phyloP scores from a whole-genome alignment of 2,329 filamentous ascomycete genomes.

The Knufia fluminis region DNA sequence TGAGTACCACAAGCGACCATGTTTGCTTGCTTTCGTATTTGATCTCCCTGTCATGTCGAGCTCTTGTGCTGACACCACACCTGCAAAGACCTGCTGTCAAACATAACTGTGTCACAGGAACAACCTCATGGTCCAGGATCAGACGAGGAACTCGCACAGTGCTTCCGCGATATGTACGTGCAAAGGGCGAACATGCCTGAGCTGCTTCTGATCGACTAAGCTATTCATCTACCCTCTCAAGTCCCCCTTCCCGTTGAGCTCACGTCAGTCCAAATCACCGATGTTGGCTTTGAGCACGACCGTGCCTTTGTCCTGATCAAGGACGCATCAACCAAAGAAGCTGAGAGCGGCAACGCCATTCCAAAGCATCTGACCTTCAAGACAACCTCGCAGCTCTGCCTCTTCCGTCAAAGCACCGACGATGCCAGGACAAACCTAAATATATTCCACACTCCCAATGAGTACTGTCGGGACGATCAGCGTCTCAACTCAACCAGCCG shows the following conservation, averaged over 20 bases:
- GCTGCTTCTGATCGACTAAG: too few species aligned
- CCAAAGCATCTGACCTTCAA: constrained; percentile 11
- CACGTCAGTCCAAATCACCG: constrained; percentile 1
- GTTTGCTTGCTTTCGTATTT: too few species aligned
- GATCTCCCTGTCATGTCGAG: too few species aligned
- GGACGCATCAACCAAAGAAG: not conserved
- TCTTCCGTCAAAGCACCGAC: constrained; percentile 9
- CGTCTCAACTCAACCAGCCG: not conserved
- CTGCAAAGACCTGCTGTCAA: too few species aligned
- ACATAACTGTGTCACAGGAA: too few species aligned
- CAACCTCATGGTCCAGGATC: too few species aligned
- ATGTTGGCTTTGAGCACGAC: constrained; percentile 10
- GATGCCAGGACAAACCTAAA: not conserved
- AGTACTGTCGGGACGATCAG: not conserved
- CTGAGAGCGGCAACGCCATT: too few species aligned
- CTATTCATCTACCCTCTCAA: constrained; percentile 13
- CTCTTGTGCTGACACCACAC: too few species aligned
- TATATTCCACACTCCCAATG: not conserved
- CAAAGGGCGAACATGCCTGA: too few species aligned
- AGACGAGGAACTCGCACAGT: too few species aligned
- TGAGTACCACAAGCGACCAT: too few species aligned
- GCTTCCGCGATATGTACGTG: too few species aligned
- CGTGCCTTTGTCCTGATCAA: constrained; percentile 10
- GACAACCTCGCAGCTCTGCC: constrained; percentile 10
- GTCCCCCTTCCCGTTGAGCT: constrained; percentile 10